A percentile compares a stretch with the other conserved stretches of the same genome.
Conservation (phyloP, 2,329 filamentous ascomycete genomes). For the Mariannaea elegans region DNA sequence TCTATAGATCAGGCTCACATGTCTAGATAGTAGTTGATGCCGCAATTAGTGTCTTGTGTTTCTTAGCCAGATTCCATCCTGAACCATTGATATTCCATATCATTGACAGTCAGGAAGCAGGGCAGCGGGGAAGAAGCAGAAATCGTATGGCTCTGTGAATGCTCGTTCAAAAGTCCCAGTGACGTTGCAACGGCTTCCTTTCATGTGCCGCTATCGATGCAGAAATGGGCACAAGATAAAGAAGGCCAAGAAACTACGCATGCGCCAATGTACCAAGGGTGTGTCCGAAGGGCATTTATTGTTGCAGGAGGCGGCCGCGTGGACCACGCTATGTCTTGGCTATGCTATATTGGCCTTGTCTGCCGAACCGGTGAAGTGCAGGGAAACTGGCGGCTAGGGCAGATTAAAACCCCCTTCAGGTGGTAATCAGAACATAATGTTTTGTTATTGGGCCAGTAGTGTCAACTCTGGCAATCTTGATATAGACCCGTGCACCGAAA, state of each 20-base stretch:
- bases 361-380: too few species aligned
- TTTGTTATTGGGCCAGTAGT: too few species aligned
- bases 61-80: too few species aligned
- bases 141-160: constrained; percentile 5
- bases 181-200: constrained; percentile 19
- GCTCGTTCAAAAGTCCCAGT: constrained; percentile 26
- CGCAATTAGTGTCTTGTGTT: too few species aligned
- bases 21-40: too few species aligned
- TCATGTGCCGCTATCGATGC: constrained; percentile 14
- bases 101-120: background rate
- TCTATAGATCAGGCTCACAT: too few species aligned
- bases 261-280: constrained; percentile 24
- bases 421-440: too few species aligned
- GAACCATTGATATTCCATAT: too few species aligned
- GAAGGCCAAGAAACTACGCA: constrained; percentile 24
- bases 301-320: constrained; percentile 20
- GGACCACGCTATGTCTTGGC: background rate
- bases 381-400: too few species aligned
- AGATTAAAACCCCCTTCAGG: too few species aligned
- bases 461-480: too few species aligned
- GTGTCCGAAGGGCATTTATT: constrained; percentile 1
- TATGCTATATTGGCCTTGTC: background rate
- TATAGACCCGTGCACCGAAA: too few species aligned
- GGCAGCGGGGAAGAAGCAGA: background rate
- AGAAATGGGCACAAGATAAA: constrained; percentile 31